Percentiles rank a stretch among this genome's conserved stretches.
phyloP scores from a whole-genome alignment of 2,329 filamentous ascomycete genomes.

The Sporothrix sp. region DNA sequence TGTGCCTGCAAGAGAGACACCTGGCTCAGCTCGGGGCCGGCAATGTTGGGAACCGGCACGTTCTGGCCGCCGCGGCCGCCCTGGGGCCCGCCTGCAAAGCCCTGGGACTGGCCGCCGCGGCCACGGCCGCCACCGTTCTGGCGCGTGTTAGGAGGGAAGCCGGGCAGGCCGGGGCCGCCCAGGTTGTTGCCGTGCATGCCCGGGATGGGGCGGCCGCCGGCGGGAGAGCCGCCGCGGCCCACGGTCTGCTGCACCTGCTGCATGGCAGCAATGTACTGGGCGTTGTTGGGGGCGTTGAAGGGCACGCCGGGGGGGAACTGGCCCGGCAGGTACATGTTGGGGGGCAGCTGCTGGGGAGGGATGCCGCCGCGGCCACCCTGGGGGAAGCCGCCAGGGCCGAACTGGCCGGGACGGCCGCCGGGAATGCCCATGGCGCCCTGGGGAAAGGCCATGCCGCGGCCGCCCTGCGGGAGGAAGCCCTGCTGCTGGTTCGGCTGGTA shows the following conservation, averaged over 20 bases:
- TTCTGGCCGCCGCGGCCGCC: slow-evolving; percentile 36
- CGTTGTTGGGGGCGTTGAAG: slow-evolving; percentile 71
- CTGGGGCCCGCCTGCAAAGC: slow-evolving; percentile 35
- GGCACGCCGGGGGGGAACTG: slow-evolving; percentile 66
- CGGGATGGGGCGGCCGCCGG: slow-evolving; percentile 62
- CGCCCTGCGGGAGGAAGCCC: slow-evolving; percentile 52
- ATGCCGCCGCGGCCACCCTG: slow-evolving; percentile 81
- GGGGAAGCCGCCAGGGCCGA: slow-evolving; percentile 67
- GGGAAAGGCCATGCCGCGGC: slow-evolving; percentile 58
- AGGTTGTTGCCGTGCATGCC: slow-evolving; percentile 47
- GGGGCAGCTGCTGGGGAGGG: slow-evolving; percentile 73
- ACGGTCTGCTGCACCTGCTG: slow-evolving; percentile 63
- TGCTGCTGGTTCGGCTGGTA: slow-evolving; percentile 77
- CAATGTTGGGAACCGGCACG: slow-evolving; percentile 18
- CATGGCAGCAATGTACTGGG: slow-evolving; percentile 72
- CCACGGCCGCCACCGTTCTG: slow-evolving; percentile 33
- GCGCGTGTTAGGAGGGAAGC: slow-evolving; percentile 48
- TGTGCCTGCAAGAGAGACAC: slow-evolving; percentile 45
- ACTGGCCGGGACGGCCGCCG: slow-evolving; percentile 74
- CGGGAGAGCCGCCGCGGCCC: slow-evolving; percentile 51
- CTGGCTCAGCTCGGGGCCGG: slow-evolving; percentile 32
- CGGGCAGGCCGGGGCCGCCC: slow-evolving; percentile 45
- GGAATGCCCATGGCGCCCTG: slow-evolving; percentile 57
- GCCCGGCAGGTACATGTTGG: slow-evolving; percentile 75
- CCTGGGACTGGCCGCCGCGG: slow-evolving; percentile 31